Percentiles rank a stretch among this genome's conserved stretches.
These are phyloP conservation scores for Yarrowia bubula DNA, from an alignment of 805 yeast species.

Conservation along the genomic window DNA sequence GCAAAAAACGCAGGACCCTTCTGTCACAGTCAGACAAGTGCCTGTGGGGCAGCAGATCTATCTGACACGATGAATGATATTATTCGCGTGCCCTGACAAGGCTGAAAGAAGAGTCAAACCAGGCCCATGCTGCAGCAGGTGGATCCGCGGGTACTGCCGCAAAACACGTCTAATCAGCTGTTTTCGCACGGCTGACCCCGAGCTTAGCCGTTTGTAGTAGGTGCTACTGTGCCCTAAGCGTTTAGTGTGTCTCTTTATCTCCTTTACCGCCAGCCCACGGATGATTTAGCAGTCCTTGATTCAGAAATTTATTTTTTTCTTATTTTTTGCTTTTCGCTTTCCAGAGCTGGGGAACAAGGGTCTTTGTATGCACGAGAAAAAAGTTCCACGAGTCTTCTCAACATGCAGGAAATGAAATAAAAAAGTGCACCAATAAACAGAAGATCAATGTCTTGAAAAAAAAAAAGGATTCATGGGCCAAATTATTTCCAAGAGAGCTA, in stretches of 20 bases:
- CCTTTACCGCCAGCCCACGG: background rate
- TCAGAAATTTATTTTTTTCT: background rate
- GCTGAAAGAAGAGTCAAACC: background rate
- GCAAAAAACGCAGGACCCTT: slow-evolving; percentile 6
- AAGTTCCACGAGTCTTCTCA: slow-evolving; percentile 13
- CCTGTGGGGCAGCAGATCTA: slow-evolving; percentile 11
- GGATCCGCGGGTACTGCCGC: slow-evolving; percentile 2
- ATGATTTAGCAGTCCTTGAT: background rate
- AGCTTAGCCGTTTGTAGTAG: background rate
- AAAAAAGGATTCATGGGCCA: too few relatives aligned
- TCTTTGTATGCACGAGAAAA: background rate
- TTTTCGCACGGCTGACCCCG: slow-evolving; percentile 4
- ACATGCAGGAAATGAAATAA: background rate
- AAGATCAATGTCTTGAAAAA: too few relatives aligned
- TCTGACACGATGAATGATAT: background rate
- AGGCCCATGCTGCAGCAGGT: background rate
- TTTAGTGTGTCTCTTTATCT: background rate
- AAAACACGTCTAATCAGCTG: background rate
- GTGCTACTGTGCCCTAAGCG: background rate
- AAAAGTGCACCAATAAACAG: background rate
- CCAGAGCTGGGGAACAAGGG: slow-evolving; percentile 6
- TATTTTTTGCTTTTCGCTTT: background rate
- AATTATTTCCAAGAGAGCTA: too few relatives aligned
- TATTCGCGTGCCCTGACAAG: slow-evolving; percentile 15
- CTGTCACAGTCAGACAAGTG: background rate